Percentiles rank a stretch among this genome's conserved stretches.
Conservation (phyloP, 192 early-diverging fungal genomes). For the Umbelopsis sp. region DNA sequence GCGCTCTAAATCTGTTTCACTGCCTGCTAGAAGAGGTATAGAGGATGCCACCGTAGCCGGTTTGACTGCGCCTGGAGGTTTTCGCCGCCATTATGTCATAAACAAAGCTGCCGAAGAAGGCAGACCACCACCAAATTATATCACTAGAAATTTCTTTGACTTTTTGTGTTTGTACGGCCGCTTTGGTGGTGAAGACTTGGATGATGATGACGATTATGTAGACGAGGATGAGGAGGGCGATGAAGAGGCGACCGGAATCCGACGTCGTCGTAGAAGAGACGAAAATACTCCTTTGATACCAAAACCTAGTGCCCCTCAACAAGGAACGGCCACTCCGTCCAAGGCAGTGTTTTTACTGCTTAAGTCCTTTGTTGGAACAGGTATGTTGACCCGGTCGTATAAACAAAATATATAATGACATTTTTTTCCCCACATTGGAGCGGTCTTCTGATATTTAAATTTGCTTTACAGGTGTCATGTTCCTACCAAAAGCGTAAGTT, state of each 20-base stretch:
- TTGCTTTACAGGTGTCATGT: constrained; percentile 53
- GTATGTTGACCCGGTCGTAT: constrained; percentile 18
- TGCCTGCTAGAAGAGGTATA: constrained; percentile 46
- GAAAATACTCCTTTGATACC: not conserved
- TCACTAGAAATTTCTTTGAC: constrained; percentile 94
- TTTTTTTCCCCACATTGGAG: not conserved
- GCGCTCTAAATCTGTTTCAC: constrained; percentile 53
- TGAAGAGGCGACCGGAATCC: constrained; percentile 3
- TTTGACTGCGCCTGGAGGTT: constrained; percentile 81
- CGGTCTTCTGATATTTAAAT: constrained; percentile 5
- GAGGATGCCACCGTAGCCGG: constrained; percentile 48
- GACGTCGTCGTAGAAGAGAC: not conserved
- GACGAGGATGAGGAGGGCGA: constrained; percentile 50
- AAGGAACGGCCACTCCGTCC: constrained; percentile 65
- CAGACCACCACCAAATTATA: constrained; percentile 67
- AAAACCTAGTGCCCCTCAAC: constrained; percentile 15
- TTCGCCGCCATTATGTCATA: constrained; percentile 86
- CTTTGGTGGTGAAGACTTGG: constrained; percentile 91
- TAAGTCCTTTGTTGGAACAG: constrained; percentile 83
- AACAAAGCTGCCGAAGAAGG: constrained; percentile 74
- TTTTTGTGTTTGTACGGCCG: constrained; percentile 92
- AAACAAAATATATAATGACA: not conserved
- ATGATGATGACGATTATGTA: constrained; percentile 63
- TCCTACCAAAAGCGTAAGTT: constrained; percentile 64
- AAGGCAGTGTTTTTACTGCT: constrained; percentile 80